phyloP scores from a whole-genome alignment of 2,329 filamentous ascomycete species.

The Diaporthe sp. region DNA sequence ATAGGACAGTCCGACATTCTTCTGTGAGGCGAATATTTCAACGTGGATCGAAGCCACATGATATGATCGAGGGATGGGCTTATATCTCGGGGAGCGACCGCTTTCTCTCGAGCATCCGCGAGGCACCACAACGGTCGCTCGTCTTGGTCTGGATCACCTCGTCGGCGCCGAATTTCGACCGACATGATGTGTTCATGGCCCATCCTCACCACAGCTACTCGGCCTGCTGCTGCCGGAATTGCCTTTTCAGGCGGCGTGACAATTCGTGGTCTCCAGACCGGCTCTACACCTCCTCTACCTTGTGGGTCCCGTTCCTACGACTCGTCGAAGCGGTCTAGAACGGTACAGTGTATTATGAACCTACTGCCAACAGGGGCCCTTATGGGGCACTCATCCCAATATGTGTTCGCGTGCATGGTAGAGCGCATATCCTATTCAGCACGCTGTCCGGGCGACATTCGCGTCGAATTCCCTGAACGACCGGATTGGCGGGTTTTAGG shows the following conservation, averaged over 20 bases:
- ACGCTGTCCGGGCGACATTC: not conserved
- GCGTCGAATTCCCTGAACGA: not conserved
- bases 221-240: not conserved
- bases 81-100: not conserved
- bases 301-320: not conserved
- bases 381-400: not conserved
- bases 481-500: too few species aligned
- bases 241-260: too few species aligned
- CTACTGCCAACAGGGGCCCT: not conserved
- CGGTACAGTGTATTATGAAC: too few species aligned
- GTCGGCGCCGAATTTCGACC: not conserved
- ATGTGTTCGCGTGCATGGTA: not conserved
- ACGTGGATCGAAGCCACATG: not conserved
- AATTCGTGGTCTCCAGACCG: not conserved
- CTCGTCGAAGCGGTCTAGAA: slow-evolving; percentile 10
- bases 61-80: not conserved
- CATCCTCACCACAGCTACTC: not conserved
- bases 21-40: not conserved
- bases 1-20: not conserved
- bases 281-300: not conserved
- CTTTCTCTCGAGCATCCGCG: not conserved
- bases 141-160: not conserved
- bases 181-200: not conserved
- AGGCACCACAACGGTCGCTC: not conserved
- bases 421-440: not conserved